These are phyloP conservation scores for Suillus hirtellus DNA, from an alignment of 768 basidiomycete species.

Conservation along the genomic window DNA sequence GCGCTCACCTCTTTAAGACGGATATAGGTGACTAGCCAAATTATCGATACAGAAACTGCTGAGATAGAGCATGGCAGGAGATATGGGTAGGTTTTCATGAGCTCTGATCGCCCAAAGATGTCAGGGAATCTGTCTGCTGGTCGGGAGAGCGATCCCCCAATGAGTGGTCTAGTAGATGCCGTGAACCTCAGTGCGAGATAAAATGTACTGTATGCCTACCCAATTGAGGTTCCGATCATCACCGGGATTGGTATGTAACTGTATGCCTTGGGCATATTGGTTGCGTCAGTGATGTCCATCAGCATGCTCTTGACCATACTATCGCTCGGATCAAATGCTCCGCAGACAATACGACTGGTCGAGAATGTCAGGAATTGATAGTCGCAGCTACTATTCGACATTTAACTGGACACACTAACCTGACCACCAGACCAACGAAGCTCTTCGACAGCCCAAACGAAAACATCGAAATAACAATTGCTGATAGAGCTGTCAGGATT, in stretches of 20 bases:
- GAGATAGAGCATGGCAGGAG: constrained; percentile 69
- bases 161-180: constrained; percentile 49
- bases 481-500: constrained; percentile 44
- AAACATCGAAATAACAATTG: constrained; percentile 46
- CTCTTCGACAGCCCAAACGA: constrained; percentile 49
- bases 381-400: not conserved
- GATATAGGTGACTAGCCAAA: constrained; percentile 48
- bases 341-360: constrained; percentile 43
- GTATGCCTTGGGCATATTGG: constrained; percentile 43
- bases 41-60: constrained; percentile 50
- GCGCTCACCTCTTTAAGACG: constrained; percentile 54
- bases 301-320: constrained; percentile 45
- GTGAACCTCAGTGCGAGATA: constrained; percentile 6
- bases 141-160: constrained; percentile 55
- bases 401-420: constrained; percentile 19
- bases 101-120: constrained; percentile 52
- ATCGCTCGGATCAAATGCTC: constrained; percentile 54
- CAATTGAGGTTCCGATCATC: constrained; percentile 41
- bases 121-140: constrained; percentile 67
- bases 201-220: constrained; percentile 32
- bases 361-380: constrained; percentile 39
- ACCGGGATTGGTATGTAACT: constrained; percentile 56
- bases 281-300: constrained; percentile 40
- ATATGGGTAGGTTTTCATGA: constrained; percentile 70
- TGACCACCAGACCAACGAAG: constrained; percentile 13